phyloP scores from a whole-genome alignment of 164 flowering plant genomes.

The Dillenia suffruticosa region DNA sequence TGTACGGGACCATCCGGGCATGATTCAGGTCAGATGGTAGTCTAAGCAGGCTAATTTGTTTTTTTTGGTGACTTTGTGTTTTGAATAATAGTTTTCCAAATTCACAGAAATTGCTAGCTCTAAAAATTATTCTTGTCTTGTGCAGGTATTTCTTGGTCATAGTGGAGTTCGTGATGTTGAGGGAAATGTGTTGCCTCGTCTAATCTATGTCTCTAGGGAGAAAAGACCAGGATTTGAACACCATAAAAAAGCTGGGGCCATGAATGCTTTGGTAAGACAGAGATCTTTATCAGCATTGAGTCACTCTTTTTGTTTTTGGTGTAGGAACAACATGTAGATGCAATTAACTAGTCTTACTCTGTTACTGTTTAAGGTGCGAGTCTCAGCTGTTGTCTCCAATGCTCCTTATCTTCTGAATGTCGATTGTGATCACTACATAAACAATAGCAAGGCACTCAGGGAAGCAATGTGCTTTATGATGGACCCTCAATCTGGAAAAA shows the following conservation, averaged over 20 bases:
- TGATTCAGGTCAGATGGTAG: slow-evolving; percentile 48
- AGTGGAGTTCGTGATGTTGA: slow-evolving; percentile 45
- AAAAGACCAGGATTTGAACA: slow-evolving; percentile 60
- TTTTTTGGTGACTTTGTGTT: slow-evolving; percentile 1
- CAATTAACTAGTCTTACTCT: too few species aligned
- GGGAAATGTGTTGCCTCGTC: slow-evolving; percentile 48
- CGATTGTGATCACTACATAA: slow-evolving; percentile 72
- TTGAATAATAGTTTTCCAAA: neutral
- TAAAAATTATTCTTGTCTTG: neutral
- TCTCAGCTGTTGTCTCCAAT: slow-evolving; percentile 63
- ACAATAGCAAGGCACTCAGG: slow-evolving; percentile 65
- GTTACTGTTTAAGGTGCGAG: slow-evolving; percentile 28
- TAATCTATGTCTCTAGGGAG: slow-evolving; percentile 56
- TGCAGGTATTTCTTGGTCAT: slow-evolving; percentile 49
- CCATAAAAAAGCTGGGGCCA: slow-evolving; percentile 68
- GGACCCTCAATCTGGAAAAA: slow-evolving; percentile 58
- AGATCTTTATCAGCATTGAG: too few species aligned
- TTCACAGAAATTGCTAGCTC: too few species aligned
- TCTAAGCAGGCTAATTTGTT: neutral
- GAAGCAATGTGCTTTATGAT: slow-evolving; percentile 73
- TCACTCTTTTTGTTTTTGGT: neutral
- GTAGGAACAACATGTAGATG: too few species aligned
- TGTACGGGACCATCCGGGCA: slow-evolving; percentile 61
- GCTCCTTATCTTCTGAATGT: slow-evolving; percentile 63
- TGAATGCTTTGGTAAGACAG: slow-evolving; percentile 57